Percentiles rank a stretch among this genome's conserved stretches.
These are phyloP conservation scores for Lolium multiflorum DNA, from an alignment of 176 grass and related monocot genomes.

Conservation along the genomic window DNA sequence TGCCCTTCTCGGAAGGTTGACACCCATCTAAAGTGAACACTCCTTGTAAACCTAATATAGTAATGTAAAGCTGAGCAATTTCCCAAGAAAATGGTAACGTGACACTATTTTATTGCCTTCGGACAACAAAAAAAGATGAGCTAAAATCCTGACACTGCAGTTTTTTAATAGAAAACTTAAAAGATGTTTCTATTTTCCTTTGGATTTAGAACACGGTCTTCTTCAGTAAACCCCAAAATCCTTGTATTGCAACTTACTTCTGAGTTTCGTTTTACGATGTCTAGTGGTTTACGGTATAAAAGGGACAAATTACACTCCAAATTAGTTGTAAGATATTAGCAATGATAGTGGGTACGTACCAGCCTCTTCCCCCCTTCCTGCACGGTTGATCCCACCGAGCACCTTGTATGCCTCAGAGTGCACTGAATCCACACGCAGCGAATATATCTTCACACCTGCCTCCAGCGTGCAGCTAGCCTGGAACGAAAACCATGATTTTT, in stretches of 20 bases:
- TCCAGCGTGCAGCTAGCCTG: conserved; percentile 95
- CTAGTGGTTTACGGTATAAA: background rate
- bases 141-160: background rate
- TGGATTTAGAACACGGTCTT: background rate
- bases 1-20: background rate
- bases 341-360: conserved; percentile 45
- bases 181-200: conserved; percentile 3
- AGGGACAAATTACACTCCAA: background rate
- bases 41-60: conserved; percentile 13
- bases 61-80: conserved; percentile 14
- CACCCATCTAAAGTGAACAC: background rate
- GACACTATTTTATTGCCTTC: background rate
- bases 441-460: conserved; percentile 96
- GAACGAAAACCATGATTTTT: conserved; percentile 25
- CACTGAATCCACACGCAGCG: conserved; percentile 86
- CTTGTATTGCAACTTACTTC: background rate
- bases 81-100: conserved; percentile 8
- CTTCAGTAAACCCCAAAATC: background rate
- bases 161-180: background rate
- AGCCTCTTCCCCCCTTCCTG: conserved; percentile 72
- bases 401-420: conserved; percentile 97
- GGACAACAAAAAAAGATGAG: background rate
- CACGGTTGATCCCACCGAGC: conserved; percentile 92
- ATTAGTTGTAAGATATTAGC: background rate
- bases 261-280: background rate